Evolutionary conservation across 2,329 filamentous ascomycete genomes (phyloP).

Genomic region (Penicillium oxalicum): DNA sequence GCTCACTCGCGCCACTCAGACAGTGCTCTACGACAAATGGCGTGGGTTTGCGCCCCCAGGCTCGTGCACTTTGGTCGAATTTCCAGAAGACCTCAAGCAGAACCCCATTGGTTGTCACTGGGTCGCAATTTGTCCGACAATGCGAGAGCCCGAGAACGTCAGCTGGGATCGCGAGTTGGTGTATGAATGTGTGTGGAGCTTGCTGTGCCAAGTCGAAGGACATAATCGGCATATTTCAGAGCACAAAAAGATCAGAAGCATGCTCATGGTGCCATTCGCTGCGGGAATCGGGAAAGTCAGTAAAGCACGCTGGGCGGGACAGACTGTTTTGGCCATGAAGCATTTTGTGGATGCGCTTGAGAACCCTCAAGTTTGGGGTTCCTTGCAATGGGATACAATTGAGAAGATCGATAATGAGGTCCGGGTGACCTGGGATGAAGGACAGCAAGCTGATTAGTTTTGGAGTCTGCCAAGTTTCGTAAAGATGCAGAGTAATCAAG

Average conservation of each 20-base stretch:
- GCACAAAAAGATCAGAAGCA: conserved; percentile 31
- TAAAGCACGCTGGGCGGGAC: conserved; percentile 45
- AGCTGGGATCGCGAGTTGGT: conserved; percentile 50
- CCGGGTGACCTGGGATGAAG: conserved; percentile 11
- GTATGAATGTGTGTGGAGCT: conserved; percentile 50
- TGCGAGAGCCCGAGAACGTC: conserved; percentile 43
- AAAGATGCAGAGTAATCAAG: background rate
- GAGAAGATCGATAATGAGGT: conserved; percentile 22
- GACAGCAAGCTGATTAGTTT: background rate
- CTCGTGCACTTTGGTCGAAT: conserved; percentile 44
- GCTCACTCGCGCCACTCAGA: conserved; percentile 44
- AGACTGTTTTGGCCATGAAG: conserved; percentile 48
- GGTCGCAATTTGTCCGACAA: conserved; percentile 50
- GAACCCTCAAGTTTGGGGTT: conserved; percentile 40
- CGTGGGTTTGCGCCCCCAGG: conserved; percentile 49
- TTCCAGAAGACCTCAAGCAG: conserved; percentile 37
- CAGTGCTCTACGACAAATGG: conserved; percentile 42
- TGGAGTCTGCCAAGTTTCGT: background rate
- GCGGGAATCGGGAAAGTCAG: conserved; percentile 46
- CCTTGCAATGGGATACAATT: conserved; percentile 35
- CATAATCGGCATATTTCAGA: conserved; percentile 36
- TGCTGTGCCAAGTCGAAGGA: conserved; percentile 46
- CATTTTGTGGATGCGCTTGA: conserved; percentile 47
- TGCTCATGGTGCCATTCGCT: conserved; percentile 50
- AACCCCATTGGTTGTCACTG: conserved; percentile 42